Conservation (phyloP, 2,329 filamentous ascomycete genomes). For the Zalaria obscura region DNA sequence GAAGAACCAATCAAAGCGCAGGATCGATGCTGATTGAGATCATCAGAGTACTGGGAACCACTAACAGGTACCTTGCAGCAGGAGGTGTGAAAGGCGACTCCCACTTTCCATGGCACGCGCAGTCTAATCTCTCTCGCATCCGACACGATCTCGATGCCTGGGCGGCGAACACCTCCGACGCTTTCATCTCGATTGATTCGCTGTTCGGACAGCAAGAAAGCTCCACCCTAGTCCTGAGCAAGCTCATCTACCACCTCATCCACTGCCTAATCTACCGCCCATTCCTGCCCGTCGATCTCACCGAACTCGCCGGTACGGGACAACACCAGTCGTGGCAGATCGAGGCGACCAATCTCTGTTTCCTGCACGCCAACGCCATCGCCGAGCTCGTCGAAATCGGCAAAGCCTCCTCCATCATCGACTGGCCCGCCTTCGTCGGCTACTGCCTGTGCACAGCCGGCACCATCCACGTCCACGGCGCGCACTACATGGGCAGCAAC, state of each 20-base stretch:
- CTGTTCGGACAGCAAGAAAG: conserved; percentile 69
- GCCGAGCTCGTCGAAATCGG: conserved; percentile 70
- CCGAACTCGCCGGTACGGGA: conserved; percentile 63
- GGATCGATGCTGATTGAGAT: conserved; percentile 76
- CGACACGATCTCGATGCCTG: conserved; percentile 73
- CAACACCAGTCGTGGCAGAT: conserved; percentile 91
- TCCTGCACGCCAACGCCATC: conserved; percentile 74
- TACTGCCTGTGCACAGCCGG: conserved; percentile 79
- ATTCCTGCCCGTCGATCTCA: conserved; percentile 71
- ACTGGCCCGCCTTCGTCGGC: conserved; percentile 77
- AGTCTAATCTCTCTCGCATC: conserved; percentile 76
- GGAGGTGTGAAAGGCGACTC: conserved; percentile 81
- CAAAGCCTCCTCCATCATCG: conserved; percentile 56
- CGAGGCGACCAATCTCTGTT: conserved; percentile 78
- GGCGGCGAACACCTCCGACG: conserved; percentile 67
- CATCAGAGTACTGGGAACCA: conserved; percentile 65
- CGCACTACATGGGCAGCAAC: conserved; percentile 56
- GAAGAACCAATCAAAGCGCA: conserved; percentile 59
- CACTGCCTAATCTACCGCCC: conserved; percentile 79
- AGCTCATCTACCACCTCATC: conserved; percentile 73
- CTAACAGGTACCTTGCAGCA: conserved; percentile 70
- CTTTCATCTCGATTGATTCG: conserved; percentile 60
- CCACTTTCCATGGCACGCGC: conserved; percentile 79
- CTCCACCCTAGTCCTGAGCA: conserved; percentile 66
- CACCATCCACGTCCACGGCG: conserved; percentile 76